phyloP scores from a whole-genome alignment of 139 green algal species.

The Closterium sp. region DNA sequence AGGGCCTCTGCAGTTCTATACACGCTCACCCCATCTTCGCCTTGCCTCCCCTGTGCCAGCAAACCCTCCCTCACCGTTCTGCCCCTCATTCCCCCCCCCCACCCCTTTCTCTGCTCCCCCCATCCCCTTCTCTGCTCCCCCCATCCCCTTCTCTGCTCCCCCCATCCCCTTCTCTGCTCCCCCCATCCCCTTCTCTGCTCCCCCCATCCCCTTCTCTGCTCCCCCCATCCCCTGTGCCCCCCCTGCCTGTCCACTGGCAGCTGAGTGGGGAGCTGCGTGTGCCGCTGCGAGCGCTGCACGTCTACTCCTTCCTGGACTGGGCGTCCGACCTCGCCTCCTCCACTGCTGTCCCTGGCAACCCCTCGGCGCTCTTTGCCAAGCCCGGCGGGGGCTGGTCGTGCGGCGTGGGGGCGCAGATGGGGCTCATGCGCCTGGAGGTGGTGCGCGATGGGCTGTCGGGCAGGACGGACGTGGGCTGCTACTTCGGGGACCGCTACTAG shows the following conservation, averaged over 20 bases:
- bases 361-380: conserved; percentile 68
- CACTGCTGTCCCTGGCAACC: conserved; percentile 47
- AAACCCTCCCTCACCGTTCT: too few relatives aligned
- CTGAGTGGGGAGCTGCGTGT: not conserved
- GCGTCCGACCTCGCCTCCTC: conserved; percentile 77
- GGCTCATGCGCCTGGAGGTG: conserved; percentile 80
- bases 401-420: conserved; percentile 79
- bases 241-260: not conserved
- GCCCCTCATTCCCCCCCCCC: too few relatives aligned
- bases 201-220: too few relatives aligned
- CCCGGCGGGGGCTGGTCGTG: conserved; percentile 69
- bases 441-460: conserved; percentile 76
- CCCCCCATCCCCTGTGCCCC: too few relatives aligned
- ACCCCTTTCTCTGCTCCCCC: too few relatives aligned
- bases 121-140: too few relatives aligned
- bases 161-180: too few relatives aligned
- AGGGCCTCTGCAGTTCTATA: not conserved
- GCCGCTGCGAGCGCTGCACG: conserved; percentile 34
- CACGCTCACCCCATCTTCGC: not conserved
- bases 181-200: too few relatives aligned
- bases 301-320: conserved; percentile 83
- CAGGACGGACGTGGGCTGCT: conserved; percentile 22
- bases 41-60: too few relatives aligned
- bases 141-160: too few relatives aligned
- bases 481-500: not conserved